Evolutionary conservation across 257 asterid species (phyloP).

Genomic region (Parsonsia alboflavescens): DNA sequence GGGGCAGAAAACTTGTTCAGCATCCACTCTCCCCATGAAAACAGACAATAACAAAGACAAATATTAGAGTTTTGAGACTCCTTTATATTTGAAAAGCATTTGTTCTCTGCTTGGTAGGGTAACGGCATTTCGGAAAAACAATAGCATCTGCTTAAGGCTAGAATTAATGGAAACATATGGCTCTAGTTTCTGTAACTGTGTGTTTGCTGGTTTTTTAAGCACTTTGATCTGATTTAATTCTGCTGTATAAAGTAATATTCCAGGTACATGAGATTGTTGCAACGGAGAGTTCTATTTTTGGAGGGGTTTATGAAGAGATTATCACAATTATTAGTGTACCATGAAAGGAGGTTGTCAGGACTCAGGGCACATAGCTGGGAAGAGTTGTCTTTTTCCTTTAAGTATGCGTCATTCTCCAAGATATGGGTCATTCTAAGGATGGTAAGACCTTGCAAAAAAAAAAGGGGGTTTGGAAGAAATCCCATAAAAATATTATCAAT

Average conservation of each 20-base stretch:
- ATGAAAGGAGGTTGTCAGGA: conserved; percentile 28
- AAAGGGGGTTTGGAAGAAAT: conserved; percentile 28
- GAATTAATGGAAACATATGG: background rate
- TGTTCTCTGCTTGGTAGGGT: background rate
- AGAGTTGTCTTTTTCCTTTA: conserved; percentile 39
- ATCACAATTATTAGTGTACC: conserved; percentile 24
- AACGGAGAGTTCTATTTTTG: background rate
- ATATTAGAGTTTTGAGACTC: background rate
- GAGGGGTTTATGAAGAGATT: conserved; percentile 1
- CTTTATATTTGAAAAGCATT: too few species aligned
- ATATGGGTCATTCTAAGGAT: conserved; percentile 46
- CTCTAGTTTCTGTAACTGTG: background rate
- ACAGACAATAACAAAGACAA: background rate
- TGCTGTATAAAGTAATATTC: background rate
- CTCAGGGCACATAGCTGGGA: conserved; percentile 30
- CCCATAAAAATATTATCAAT: conserved; percentile 36
- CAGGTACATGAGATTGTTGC: background rate
- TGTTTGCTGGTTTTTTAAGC: background rate
- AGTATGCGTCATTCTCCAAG: conserved; percentile 46
- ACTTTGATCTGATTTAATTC: too few species aligned
- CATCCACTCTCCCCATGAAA: background rate
- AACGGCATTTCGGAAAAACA: background rate
- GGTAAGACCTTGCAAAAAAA: conserved; percentile 20
- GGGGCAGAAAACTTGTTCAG: background rate
- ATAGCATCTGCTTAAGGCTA: background rate